These are phyloP conservation scores for Thyridium curvatum DNA, from an alignment of 2,329 filamentous ascomycete species.

Conservation along the genomic window DNA sequence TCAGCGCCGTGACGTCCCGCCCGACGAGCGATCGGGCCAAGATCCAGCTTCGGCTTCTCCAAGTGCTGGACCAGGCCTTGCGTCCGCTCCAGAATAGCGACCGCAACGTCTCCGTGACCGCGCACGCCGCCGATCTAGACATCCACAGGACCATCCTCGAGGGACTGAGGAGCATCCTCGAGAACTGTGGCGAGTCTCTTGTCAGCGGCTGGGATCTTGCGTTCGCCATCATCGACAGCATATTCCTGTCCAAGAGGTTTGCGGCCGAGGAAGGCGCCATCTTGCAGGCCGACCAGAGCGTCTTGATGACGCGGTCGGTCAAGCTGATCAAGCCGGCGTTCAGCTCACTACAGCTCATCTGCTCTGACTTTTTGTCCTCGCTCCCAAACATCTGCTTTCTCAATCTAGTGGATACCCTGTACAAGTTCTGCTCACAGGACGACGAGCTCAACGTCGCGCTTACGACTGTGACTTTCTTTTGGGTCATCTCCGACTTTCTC, in stretches of 20 bases:
- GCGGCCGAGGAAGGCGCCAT: constrained; percentile 20
- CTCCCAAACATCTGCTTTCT: constrained; percentile 66
- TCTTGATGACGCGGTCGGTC: constrained; percentile 53
- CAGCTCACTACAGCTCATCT: constrained; percentile 82
- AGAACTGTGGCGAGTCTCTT: constrained; percentile 81
- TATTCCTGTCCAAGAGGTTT: constrained; percentile 52
- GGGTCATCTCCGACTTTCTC: constrained; percentile 88
- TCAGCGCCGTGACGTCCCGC: constrained; percentile 47
- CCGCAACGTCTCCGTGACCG: constrained; percentile 47
- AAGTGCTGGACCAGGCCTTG: constrained; percentile 58
- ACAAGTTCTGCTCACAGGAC: constrained; percentile 81
- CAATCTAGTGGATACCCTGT: constrained; percentile 78
- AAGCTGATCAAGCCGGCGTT: constrained; percentile 83
- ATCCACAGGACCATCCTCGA: constrained; percentile 78
- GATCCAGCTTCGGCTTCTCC: constrained; percentile 67
- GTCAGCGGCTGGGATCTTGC: constrained; percentile 78
- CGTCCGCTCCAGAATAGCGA: constrained; percentile 48
- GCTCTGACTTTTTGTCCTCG: constrained; percentile 83
- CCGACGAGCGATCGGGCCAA: constrained; percentile 43
- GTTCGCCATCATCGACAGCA: constrained; percentile 78
- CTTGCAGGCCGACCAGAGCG: constrained; percentile 16
- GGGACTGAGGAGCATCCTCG: constrained; percentile 73
- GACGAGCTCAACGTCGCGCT: constrained; percentile 94
- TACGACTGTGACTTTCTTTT: constrained; percentile 92
- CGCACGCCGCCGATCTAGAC: constrained; percentile 62